Conservation (phyloP, 2,329 filamentous ascomycete genomes). For the Alternaria solani region DNA sequence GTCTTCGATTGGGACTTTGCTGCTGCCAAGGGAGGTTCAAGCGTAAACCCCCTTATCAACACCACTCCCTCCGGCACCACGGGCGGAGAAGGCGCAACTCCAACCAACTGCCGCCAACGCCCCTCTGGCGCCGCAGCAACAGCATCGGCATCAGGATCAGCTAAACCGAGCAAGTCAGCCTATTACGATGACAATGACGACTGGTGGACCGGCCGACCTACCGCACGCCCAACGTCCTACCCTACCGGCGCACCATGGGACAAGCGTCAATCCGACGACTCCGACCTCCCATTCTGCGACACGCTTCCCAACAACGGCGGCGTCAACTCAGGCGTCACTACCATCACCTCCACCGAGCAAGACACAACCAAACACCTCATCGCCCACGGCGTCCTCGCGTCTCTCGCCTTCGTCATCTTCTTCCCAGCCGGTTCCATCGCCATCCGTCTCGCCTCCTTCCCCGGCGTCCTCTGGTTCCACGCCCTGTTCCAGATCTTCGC, state of each 20-base stretch:
- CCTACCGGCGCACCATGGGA: slow-evolving; percentile 18
- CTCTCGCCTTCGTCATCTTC: slow-evolving; percentile 55
- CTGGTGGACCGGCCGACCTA: slow-evolving; percentile 16
- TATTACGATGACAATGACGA: neutral
- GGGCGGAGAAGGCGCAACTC: slow-evolving; percentile 15
- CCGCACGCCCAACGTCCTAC: slow-evolving; percentile 28
- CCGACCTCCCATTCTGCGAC: slow-evolving; percentile 41
- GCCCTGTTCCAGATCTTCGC: slow-evolving; percentile 58
- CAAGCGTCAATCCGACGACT: slow-evolving; percentile 15
- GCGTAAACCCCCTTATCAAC: slow-evolving; percentile 54
- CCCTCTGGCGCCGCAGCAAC: slow-evolving; percentile 26
- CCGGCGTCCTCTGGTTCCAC: slow-evolving; percentile 56
- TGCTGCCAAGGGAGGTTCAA: slow-evolving; percentile 59
- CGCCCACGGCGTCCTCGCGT: slow-evolving; percentile 55
- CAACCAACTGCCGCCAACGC: slow-evolving; percentile 43
- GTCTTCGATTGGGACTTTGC: slow-evolving; percentile 59
- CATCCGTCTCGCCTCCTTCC: slow-evolving; percentile 54
- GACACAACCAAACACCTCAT: slow-evolving; percentile 35
- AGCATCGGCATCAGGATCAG: neutral
- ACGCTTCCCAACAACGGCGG: slow-evolving; percentile 18
- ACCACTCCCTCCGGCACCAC: slow-evolving; percentile 31
- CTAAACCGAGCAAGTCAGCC: neutral
- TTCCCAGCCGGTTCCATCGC: slow-evolving; percentile 56
- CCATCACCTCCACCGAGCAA: slow-evolving; percentile 12
- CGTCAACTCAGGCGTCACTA: slow-evolving; percentile 28